Conservation (phyloP, 108 stramenopile genomes). For the Fragilariopsis cylindrus region DNA sequence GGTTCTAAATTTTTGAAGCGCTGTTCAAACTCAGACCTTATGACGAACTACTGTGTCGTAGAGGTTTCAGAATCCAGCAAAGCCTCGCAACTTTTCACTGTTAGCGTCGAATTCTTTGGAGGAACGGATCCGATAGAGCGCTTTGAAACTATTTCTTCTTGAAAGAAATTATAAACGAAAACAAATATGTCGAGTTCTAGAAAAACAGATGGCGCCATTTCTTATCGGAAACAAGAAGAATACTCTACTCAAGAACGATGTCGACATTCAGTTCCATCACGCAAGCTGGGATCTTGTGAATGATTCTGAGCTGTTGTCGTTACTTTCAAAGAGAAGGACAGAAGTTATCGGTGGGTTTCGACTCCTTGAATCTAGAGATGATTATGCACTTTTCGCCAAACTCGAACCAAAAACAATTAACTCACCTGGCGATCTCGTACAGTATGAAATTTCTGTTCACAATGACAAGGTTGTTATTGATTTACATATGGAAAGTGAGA, state of each 20-base stretch:
- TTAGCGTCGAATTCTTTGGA: slow-evolving; percentile 65
- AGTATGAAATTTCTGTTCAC: slow-evolving; percentile 49
- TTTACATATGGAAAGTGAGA: slow-evolving; percentile 73
- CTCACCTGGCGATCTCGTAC: slow-evolving; percentile 52
- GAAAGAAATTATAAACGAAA: slow-evolving; percentile 26
- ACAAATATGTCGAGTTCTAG: slow-evolving; percentile 52
- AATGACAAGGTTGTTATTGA: slow-evolving; percentile 60
- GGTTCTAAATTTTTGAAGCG: slow-evolving; percentile 53
- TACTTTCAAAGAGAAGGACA: slow-evolving; percentile 60
- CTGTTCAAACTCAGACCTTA: slow-evolving; percentile 19
- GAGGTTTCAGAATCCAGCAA: slow-evolving; percentile 37
- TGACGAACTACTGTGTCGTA: slow-evolving; percentile 61
- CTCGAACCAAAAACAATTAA: slow-evolving; percentile 33
- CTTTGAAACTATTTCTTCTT: slow-evolving; percentile 37
- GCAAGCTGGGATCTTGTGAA: slow-evolving; percentile 69
- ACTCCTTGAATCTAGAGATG: slow-evolving; percentile 53
- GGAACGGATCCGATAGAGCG: slow-evolving; percentile 49
- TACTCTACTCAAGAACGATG: slow-evolving; percentile 27
- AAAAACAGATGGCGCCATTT: slow-evolving; percentile 53
- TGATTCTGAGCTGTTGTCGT: slow-evolving; percentile 69
- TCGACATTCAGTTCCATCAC: slow-evolving; percentile 58
- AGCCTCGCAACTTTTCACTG: slow-evolving; percentile 43
- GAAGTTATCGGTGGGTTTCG: slow-evolving; percentile 60
- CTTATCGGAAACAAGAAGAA: slow-evolving; percentile 36
- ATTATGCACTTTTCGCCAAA: slow-evolving; percentile 66